Evolutionary conservation across 2,329 filamentous ascomycete species (phyloP).

Genomic region (Verticillium longisporum): DNA sequence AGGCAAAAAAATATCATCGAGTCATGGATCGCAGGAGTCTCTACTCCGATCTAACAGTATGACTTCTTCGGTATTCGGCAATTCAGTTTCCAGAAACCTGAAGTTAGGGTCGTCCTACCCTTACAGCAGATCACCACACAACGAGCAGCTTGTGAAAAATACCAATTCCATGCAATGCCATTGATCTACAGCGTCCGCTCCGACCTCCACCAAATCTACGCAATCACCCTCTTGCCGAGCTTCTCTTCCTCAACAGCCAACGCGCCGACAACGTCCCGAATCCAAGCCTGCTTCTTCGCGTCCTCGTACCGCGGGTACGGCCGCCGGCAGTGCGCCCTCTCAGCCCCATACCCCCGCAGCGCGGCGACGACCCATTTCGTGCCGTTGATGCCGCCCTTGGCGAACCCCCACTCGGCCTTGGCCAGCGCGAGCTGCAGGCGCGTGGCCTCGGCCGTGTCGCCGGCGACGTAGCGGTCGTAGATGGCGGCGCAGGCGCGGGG

Average conservation of each 20-base stretch:
- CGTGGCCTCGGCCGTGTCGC: slow-evolving; percentile 39
- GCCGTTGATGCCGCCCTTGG: slow-evolving; percentile 52
- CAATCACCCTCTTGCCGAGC: neutral
- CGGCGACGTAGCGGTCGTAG: slow-evolving; percentile 39
- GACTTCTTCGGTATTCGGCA: no score
- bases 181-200: neutral
- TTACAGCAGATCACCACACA: no score
- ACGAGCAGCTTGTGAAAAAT: no score
- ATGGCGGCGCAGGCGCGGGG: slow-evolving; percentile 41
- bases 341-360: slow-evolving; percentile 41
- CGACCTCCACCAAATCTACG: neutral
- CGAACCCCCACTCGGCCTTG: slow-evolving; percentile 48
- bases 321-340: slow-evolving; percentile 43
- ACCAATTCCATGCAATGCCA: neutral
- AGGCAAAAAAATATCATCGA: no score
- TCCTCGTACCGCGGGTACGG: slow-evolving; percentile 45
- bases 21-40: no score
- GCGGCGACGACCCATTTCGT: slow-evolving; percentile 54
- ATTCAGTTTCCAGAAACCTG: no score
- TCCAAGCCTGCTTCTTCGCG: slow-evolving; percentile 24
- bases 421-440: slow-evolving; percentile 43
- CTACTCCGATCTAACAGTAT: no score
- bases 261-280: slow-evolving; percentile 11
- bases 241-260: slow-evolving; percentile 12
- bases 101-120: no score